These are phyloP conservation scores for Aquilaria malaccensis DNA, from an alignment of 345 rosid species.

Conservation along the genomic window DNA sequence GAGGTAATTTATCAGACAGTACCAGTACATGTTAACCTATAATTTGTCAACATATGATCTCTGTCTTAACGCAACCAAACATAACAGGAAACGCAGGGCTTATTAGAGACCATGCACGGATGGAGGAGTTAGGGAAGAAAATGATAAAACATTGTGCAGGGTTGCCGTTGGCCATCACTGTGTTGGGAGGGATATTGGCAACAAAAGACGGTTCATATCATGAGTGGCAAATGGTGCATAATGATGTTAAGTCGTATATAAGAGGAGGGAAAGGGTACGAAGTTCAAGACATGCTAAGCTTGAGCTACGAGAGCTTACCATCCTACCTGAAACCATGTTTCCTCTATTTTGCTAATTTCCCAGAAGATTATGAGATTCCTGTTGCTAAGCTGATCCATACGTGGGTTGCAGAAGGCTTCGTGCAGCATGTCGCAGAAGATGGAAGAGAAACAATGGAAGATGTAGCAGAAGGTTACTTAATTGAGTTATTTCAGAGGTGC, in stretches of 20 bases:
- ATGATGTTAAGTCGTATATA: conserved; percentile 13
- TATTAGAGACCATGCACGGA: neutral
- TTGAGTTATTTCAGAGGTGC: conserved; percentile 23
- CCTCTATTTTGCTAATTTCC: conserved; percentile 17
- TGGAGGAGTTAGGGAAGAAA: conserved; percentile 16
- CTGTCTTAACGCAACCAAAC: too few relatives aligned
- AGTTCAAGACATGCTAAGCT: conserved; percentile 9
- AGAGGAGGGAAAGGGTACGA: neutral
- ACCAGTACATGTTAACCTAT: too few relatives aligned
- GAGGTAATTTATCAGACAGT: too few relatives aligned
- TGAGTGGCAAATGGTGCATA: conserved; percentile 9
- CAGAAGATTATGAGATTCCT: conserved; percentile 16
- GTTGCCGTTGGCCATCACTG: conserved; percentile 27
- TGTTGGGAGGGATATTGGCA: conserved; percentile 25
- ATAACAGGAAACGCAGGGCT: too few relatives aligned
- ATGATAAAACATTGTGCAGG: conserved; percentile 23
- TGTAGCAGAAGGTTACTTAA: conserved; percentile 17
- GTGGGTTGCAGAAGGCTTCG: conserved; percentile 13
- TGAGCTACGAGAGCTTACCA: conserved; percentile 31
- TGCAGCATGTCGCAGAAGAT: neutral
- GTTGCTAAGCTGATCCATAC: conserved; percentile 16
- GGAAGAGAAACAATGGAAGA: conserved; percentile 19
- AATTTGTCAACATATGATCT: too few relatives aligned
- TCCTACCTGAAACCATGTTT: conserved; percentile 24
- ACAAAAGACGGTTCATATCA: neutral